Evolutionary conservation across 2,329 filamentous ascomycete genomes (phyloP).

Genomic region (Venturia pyrina): DNA sequence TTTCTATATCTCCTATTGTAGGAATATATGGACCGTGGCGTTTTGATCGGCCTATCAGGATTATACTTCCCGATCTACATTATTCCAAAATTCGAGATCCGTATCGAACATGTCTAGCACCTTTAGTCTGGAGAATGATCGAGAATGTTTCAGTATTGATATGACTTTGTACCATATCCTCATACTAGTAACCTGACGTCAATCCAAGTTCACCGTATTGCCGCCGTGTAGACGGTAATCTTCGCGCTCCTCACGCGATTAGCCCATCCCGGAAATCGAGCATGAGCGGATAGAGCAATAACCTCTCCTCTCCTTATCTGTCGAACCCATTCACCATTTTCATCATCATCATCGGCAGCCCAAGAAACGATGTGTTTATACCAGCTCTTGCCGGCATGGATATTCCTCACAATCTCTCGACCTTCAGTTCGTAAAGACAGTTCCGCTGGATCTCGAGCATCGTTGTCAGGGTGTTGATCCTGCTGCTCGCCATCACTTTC

Average conservation of each 20-base stretch:
- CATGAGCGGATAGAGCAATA: not conserved
- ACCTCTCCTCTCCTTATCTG: not conserved
- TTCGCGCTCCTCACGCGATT: not conserved
- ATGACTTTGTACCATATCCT: not conserved
- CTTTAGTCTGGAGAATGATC: no score
- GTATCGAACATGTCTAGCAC: no score
- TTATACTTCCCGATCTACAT: no score
- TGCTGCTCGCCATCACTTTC: not conserved
- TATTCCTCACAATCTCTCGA: not conserved
- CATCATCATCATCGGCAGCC: not conserved
- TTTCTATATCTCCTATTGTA: no score
- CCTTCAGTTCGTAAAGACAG: not conserved
- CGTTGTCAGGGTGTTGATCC: not conserved
- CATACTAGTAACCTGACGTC: not conserved
- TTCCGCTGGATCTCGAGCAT: not conserved
- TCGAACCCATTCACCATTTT: not conserved
- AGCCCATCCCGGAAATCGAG: slow-evolving; percentile 6
- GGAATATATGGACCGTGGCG: no score
- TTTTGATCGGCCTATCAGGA: no score
- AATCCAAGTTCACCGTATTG: not conserved
- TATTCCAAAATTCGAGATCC: no score
- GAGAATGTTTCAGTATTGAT: not conserved
- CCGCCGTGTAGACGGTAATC: slow-evolving; percentile 5
- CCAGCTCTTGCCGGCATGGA: slow-evolving; percentile 1
- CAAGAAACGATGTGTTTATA: not conserved